Conservation (phyloP, 202 grass and related monocot species). For the Musa balbisiana region DNA sequence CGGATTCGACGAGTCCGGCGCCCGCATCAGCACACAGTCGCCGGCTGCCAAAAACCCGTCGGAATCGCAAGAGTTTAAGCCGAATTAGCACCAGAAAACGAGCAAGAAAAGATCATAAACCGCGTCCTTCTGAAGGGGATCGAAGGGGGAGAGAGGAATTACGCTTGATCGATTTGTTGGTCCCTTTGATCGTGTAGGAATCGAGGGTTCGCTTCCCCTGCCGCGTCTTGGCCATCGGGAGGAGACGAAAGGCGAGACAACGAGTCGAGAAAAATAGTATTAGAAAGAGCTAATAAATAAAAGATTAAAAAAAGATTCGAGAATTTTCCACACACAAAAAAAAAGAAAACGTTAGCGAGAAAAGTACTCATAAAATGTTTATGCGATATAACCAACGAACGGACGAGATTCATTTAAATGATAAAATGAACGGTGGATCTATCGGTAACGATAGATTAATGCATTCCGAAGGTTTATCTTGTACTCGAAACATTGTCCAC, state of each 20-base stretch:
- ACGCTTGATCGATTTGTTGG: constrained; percentile 90
- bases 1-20: constrained; percentile 54
- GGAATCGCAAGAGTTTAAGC: background rate
- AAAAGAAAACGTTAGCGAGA: background rate
- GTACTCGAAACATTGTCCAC: background rate
- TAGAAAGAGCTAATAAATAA: background rate
- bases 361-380: background rate
- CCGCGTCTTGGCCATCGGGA: constrained; percentile 58
- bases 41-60: constrained; percentile 37
- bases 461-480: background rate
- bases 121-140: background rate
- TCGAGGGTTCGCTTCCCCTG: constrained; percentile 81
- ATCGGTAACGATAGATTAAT: background rate
- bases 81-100: constrained; percentile 19
- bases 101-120: constrained; percentile 8
- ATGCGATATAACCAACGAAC: background rate
- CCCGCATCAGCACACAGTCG: constrained; percentile 81
- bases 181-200: constrained; percentile 88
- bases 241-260: background rate
- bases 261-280: background rate
- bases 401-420: background rate
- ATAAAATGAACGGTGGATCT: background rate
- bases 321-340: background rate
- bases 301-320: background rate
- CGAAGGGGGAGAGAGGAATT: constrained; percentile 25